Conservation (phyloP, 129 eudicot species). For the Ambrosia artemisiifolia region DNA sequence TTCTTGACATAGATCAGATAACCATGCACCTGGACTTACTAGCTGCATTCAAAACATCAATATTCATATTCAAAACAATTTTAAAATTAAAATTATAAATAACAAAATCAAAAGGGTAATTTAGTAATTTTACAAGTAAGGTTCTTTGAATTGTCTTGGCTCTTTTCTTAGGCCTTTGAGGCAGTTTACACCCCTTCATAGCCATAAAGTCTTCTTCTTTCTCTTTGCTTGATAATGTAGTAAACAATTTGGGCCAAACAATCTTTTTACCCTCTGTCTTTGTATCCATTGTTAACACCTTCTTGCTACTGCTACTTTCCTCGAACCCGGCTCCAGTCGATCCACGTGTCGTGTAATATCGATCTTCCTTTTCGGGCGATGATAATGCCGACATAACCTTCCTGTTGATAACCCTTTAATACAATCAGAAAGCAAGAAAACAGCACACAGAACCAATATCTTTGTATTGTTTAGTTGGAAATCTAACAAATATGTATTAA, state of each 20-base stretch:
- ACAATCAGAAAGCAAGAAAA: constrained; percentile 25
- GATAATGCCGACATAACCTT: constrained; percentile 47
- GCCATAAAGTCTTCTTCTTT: constrained; percentile 91
- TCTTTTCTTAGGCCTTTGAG: constrained; percentile 88
- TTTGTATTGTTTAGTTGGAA: constrained; percentile 5
- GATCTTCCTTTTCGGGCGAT: constrained; percentile 65
- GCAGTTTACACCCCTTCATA: constrained; percentile 80
- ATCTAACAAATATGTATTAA: background rate
- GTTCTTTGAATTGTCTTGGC: constrained; percentile 74
- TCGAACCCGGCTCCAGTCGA: constrained; percentile 44
- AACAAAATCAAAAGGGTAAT: constrained; percentile 19
- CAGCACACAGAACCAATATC: constrained; percentile 11
- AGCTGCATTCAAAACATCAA: constrained; percentile 38
- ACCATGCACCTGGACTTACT: constrained; percentile 74
- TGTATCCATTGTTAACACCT: constrained; percentile 33
- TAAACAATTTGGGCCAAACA: constrained; percentile 67
- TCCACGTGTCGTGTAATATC: constrained; percentile 77
- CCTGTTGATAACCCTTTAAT: constrained; percentile 40
- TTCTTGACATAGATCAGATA: constrained; percentile 61
- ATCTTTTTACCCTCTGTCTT: constrained; percentile 47
- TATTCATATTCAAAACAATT: constrained; percentile 9
- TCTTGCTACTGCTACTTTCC: constrained; percentile 44
- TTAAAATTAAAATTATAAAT: background rate
- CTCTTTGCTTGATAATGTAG: constrained; percentile 69
- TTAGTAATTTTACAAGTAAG: constrained; percentile 48